phyloP scores from a whole-genome alignment of 2,329 filamentous ascomycete genomes.

The Phoma sp. region DNA sequence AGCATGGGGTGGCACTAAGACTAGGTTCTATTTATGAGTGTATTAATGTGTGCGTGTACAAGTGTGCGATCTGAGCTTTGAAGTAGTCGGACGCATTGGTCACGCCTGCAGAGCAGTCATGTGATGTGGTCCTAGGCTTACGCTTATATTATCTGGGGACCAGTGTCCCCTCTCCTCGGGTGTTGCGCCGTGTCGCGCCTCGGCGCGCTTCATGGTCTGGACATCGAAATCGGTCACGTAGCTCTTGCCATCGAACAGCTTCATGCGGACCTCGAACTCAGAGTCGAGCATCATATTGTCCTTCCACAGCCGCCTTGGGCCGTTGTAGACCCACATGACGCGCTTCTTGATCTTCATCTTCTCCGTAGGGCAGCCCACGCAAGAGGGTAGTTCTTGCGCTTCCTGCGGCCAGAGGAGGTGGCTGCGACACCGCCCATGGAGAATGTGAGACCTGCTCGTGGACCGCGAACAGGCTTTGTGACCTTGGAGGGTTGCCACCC shows the following conservation, averaged over 20 bases:
- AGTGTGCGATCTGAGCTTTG: no score
- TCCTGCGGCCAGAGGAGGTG: slow-evolving; percentile 74
- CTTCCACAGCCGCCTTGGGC: slow-evolving; percentile 86
- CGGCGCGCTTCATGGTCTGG: slow-evolving; percentile 85
- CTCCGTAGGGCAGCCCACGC: slow-evolving; percentile 89
- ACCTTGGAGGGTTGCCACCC: slow-evolving; percentile 44
- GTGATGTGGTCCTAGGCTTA: no score
- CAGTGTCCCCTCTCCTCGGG: slow-evolving; percentile 88
- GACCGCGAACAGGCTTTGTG: slow-evolving; percentile 50
- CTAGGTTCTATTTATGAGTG: no score
- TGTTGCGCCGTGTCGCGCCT: slow-evolving; percentile 80
- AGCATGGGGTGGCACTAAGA: no score
- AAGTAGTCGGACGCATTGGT: no score
- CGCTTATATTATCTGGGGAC: slow-evolving; percentile 74
- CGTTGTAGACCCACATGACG: slow-evolving; percentile 91
- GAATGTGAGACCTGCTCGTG: slow-evolving; percentile 72
- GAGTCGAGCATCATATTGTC: slow-evolving; percentile 99
- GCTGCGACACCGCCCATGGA: slow-evolving; percentile 75
- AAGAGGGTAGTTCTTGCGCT: slow-evolving; percentile 89
- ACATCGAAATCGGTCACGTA: slow-evolving; percentile 95
- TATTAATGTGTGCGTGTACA: no score
- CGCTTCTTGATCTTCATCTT: slow-evolving; percentile 99
- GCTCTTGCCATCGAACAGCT: slow-evolving; percentile 69
- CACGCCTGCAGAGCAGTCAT: no score
- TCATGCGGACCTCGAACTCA: slow-evolving; percentile 90